These are phyloP conservation scores for Leavenworthia alabamica DNA, from an alignment of 345 rosid species.

Conservation along the genomic window DNA sequence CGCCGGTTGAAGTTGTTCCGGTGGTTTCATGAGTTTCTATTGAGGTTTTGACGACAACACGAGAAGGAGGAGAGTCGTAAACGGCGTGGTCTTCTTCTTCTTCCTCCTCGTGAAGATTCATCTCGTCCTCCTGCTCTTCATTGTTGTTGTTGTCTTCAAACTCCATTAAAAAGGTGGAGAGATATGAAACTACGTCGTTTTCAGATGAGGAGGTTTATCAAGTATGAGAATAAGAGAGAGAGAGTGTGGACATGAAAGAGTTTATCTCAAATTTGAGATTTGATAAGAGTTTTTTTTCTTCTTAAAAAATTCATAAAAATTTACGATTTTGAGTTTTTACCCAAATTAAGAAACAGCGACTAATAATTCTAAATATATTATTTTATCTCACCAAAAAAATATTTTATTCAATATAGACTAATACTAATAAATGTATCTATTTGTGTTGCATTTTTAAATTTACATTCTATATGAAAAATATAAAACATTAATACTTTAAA, in stretches of 20 bases:
- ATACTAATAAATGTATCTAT: too few species aligned
- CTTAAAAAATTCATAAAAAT: too few species aligned
- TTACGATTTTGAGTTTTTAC: too few species aligned
- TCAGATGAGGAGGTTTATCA: constrained; percentile 1
- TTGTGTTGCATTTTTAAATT: too few species aligned
- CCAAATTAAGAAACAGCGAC: too few species aligned
- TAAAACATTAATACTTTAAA: too few species aligned
- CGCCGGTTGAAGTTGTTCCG: constrained; percentile 19
- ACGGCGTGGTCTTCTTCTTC: constrained; percentile 34
- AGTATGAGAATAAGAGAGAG: constrained; percentile 21
- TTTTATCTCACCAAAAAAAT: too few species aligned
- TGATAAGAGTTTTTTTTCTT: background rate
- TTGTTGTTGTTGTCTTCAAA: constrained; percentile 45
- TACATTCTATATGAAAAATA: too few species aligned
- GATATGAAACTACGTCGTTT: constrained; percentile 27
- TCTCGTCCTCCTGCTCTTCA: constrained; percentile 60
- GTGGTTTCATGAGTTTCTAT: constrained; percentile 25
- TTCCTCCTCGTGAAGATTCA: constrained; percentile 36
- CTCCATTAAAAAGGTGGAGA: constrained; percentile 15
- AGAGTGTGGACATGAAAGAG: constrained; percentile 41
- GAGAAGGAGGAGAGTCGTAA: constrained; percentile 37
- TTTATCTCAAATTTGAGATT: constrained; percentile 4
- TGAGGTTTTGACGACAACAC: constrained; percentile 7
- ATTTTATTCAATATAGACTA: too few species aligned
- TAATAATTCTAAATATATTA: too few species aligned